These are phyloP conservation scores for Aureobasidium lini DNA, from an alignment of 2,329 filamentous ascomycete species.

Conservation along the genomic window DNA sequence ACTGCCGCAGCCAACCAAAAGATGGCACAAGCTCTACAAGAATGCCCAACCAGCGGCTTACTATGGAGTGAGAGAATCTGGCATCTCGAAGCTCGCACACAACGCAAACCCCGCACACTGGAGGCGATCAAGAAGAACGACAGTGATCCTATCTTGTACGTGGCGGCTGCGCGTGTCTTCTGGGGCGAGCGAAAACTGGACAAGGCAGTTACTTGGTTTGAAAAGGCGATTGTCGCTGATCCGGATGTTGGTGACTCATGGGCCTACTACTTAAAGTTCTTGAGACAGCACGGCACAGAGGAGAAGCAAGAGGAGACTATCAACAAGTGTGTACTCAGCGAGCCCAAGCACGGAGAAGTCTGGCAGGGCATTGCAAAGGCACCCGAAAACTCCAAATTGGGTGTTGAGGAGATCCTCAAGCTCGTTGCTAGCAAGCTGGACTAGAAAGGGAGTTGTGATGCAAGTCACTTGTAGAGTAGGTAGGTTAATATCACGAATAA, in stretches of 20 bases:
- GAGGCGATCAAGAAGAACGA: slow-evolving; percentile 98
- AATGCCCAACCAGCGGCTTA: slow-evolving; percentile 78
- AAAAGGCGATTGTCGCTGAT: slow-evolving; percentile 85
- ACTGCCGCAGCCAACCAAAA: slow-evolving; percentile 75
- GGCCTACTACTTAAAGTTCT: slow-evolving; percentile 97
- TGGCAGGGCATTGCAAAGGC: slow-evolving; percentile 86
- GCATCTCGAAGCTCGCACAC: slow-evolving; percentile 83
- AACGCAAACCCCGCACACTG: slow-evolving; percentile 81
- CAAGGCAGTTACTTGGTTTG: slow-evolving; percentile 94
- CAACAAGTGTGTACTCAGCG: slow-evolving; percentile 69
- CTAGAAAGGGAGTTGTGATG: slow-evolving; percentile 18
- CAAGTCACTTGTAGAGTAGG: background rate
- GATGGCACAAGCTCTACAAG: slow-evolving; percentile 89
- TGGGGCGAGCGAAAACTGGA: slow-evolving; percentile 90
- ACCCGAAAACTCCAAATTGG: slow-evolving; percentile 68
- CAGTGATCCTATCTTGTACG: slow-evolving; percentile 80
- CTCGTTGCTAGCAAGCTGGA: slow-evolving; percentile 58
- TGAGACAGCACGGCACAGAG: slow-evolving; percentile 84
- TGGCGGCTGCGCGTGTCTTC: slow-evolving; percentile 89
- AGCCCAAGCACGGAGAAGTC: slow-evolving; percentile 85
- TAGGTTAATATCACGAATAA: slow-evolving; percentile 2
- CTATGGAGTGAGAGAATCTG: slow-evolving; percentile 94
- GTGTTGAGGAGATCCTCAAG: slow-evolving; percentile 73
- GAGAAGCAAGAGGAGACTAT: slow-evolving; percentile 86
- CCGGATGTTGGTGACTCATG: slow-evolving; percentile 84